Evolutionary conservation across 768 basidiomycete species (phyloP).

Genomic region (Thelephora ganbajun): DNA sequence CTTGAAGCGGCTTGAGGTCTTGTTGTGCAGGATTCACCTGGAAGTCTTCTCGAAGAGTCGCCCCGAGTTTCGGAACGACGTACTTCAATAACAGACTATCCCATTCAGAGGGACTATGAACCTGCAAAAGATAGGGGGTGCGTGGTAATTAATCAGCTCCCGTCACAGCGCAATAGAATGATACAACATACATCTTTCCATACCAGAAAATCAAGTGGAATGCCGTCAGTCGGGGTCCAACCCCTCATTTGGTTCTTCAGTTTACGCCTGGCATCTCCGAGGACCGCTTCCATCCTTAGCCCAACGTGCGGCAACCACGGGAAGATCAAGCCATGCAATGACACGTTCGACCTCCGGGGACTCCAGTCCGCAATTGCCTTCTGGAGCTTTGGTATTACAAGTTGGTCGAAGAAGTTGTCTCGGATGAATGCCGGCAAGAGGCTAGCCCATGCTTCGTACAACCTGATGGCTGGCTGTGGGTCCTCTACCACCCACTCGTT

Average conservation of each 20-base stretch:
- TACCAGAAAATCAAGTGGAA: conserved; percentile 58
- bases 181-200: conserved; percentile 65
- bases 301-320: conserved; percentile 93
- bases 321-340: conserved; percentile 75
- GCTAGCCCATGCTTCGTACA: conserved; percentile 82
- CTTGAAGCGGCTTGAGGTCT: conserved; percentile 68
- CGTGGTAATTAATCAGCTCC: neutral
- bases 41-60: conserved; percentile 72
- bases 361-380: conserved; percentile 80
- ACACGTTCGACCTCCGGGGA: conserved; percentile 36
- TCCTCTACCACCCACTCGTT: conserved; percentile 81
- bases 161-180: conserved; percentile 2
- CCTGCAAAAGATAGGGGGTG: conserved; percentile 22
- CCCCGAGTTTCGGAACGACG: conserved; percentile 82
- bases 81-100: conserved; percentile 83
- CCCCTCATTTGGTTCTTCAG: conserved; percentile 63
- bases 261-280: conserved; percentile 79
- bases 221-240: conserved; percentile 60
- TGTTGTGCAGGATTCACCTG: conserved; percentile 84
- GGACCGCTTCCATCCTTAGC: conserved; percentile 65
- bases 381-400: conserved; percentile 85
- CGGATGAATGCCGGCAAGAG: conserved; percentile 83
- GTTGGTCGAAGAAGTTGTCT: conserved; percentile 92
- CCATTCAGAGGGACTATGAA: conserved; percentile 78
- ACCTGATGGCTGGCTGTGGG: conserved; percentile 59